Percentiles rank a stretch among this genome's conserved stretches.
Conservation (phyloP, 139 green algal species). For the Chlamydomonas schloesseri region DNA sequence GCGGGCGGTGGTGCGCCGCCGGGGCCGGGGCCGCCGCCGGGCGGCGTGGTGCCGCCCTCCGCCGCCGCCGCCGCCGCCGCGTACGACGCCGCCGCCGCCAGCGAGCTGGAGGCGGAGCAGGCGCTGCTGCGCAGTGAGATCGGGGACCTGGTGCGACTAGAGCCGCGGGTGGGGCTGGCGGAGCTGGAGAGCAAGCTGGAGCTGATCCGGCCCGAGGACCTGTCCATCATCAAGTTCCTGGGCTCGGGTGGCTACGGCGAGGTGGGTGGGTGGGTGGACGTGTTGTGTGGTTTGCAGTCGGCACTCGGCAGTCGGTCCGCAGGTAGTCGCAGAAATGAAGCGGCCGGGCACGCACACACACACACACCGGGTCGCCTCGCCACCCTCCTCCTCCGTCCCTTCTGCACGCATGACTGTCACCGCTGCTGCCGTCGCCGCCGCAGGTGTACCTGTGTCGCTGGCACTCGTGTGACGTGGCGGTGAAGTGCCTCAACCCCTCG, state of each 20-base stretch:
- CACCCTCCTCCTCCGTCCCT: too few relatives aligned
- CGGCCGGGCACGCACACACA: too few relatives aligned
- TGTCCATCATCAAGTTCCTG: conserved; percentile 77
- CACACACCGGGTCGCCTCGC: too few relatives aligned
- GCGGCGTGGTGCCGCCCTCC: too few relatives aligned
- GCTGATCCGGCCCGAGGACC: conserved; percentile 72
- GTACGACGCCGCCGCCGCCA: conserved; percentile 11
- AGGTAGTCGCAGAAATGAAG: too few relatives aligned
- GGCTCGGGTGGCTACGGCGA: conserved; percentile 81
- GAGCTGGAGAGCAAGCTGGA: conserved; percentile 74
- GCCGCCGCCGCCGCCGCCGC: neutral
- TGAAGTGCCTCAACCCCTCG: conserved; percentile 83
- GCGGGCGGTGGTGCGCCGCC: neutral
- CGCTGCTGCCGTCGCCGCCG: too few relatives aligned
- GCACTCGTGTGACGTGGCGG: conserved; percentile 74
- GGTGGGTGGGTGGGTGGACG: conserved; percentile 20
- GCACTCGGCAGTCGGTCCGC: too few relatives aligned
- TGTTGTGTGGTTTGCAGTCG: neutral
- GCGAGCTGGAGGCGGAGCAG: conserved; percentile 55
- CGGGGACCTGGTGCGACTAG: neutral
- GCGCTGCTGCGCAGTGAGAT: conserved; percentile 38
- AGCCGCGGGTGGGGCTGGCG: conserved; percentile 45
- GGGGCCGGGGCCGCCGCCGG: neutral
- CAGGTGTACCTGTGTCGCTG: conserved; percentile 71
- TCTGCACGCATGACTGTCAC: too few relatives aligned